Evolutionary conservation across 352 stramenopile genomes (phyloP).

Genomic region (Phytophthora europaea): DNA sequence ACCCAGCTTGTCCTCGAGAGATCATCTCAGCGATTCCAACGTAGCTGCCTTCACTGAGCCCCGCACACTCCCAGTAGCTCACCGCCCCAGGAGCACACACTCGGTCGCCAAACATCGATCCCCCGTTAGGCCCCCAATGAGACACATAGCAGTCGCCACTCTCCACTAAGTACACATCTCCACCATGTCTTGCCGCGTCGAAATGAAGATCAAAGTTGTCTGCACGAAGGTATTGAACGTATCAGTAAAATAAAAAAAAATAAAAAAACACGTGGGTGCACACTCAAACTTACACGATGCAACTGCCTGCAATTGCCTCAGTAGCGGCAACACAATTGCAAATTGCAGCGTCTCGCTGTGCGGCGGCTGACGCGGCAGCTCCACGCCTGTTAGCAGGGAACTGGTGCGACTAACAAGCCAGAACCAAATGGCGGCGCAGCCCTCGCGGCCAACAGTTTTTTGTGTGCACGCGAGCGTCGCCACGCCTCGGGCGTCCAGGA

Average conservation of each 20-base stretch:
- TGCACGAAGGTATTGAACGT: slow-evolving; percentile 13
- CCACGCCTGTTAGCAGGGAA: slow-evolving; percentile 28
- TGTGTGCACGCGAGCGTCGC: slow-evolving; percentile 45
- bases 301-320: slow-evolving; percentile 61
- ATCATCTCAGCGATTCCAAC: slow-evolving; percentile 59
- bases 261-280: neutral
- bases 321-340: slow-evolving; percentile 48
- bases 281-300: slow-evolving; percentile 52
- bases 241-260: slow-evolving; percentile 4
- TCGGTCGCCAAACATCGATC: slow-evolving; percentile 65
- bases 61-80: slow-evolving; percentile 79
- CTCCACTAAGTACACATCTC: slow-evolving; percentile 58
- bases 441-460: slow-evolving; percentile 34
- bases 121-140: slow-evolving; percentile 53
- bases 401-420: slow-evolving; percentile 50
- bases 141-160: slow-evolving; percentile 46
- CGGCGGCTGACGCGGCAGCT: slow-evolving; percentile 36
- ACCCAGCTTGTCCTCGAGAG: slow-evolving; percentile 41
- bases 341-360: slow-evolving; percentile 42
- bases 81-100: slow-evolving; percentile 45
- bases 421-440: slow-evolving; percentile 49
- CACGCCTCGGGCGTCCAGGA: slow-evolving; percentile 51
- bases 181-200: slow-evolving; percentile 44
- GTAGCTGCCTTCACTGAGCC: slow-evolving; percentile 72
- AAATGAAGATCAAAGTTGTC: slow-evolving; percentile 65